Base-by-base conservation (phyloP, 2,329 filamentous ascomycete genomes). In the Phaeosphaeriaceae sp. region DNA sequence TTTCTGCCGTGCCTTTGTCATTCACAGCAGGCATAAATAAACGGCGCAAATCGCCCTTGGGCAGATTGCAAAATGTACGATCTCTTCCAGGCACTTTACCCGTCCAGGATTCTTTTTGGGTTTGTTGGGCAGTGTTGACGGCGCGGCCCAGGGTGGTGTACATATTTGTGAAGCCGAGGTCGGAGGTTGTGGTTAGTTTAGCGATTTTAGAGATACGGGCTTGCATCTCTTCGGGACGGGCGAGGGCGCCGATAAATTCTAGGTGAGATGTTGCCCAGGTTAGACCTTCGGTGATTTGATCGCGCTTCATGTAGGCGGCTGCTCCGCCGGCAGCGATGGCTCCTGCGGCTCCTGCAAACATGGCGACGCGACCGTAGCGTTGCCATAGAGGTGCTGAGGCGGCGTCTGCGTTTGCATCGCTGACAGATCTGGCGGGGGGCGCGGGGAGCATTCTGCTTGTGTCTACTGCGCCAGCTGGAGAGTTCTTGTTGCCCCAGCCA, bases 171-270 rank as follows among this genome's bases (percentile, higher is more conserved):
- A 92, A 96, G 2, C 89, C 89, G 12, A 97, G 81, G 11, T 80
- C 81, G 12, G 90, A 81, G 49, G 89, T 84, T 37, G 78, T 72
- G 28, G 85, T 81, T 16, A 92, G 76, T 50, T 81, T 79, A n/a
- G 83, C 79, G 70, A 97, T 79, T 52, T 78, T 81, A n/a, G 79
- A 76, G 8, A 96, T 81, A 26, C 94, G 85, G 66, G 85, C 83
- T 60, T 87, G 86, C 57, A 97, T 78, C 67, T 96, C 92, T 62
- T 92, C 88, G 4, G 85, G 86, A n/a, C 90, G 86, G 39, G 89
- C 88, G 6, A 99, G 82, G 65, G 91, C 95, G 2, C 92, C 91
- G 1, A 97, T 90, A 65, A 97, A 99, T 72, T 94, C 90, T 20
- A 99, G 84, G 74, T 99, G 94, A 29, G 90, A 94, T 13, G 88